Evolutionary conservation across 140 eudicot genomes (phyloP), one percentile per base, ranked within the genome.

Genomic region (Bidens hawaiensis): DNA sequence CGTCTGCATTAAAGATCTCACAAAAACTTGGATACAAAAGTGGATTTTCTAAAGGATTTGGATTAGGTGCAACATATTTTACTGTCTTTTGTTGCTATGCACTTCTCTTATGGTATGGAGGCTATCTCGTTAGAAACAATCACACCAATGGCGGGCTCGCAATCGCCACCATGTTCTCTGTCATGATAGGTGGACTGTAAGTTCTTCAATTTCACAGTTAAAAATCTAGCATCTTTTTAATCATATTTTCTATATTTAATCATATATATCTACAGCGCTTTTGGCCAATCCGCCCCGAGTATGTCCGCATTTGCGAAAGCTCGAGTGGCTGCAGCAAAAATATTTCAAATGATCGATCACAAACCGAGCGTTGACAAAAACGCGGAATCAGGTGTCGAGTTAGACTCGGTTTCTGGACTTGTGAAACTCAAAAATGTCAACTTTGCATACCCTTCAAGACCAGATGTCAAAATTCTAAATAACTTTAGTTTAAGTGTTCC

Each of bases 261-360:
- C 65, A 65, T 31, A 63, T 11, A 16, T 41, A 18, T 14, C 47
- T 9, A 42, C 76, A 90, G 96, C 36, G 94, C 88, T 21, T 64
- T 90, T 72, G 95, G 94, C 17, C 95, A 90, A 73, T 79, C 94
- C 46, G 95, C 94, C 19, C 95, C 97, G 22, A 90, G 90, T 73
- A 81, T 90, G 90, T 78, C 87, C n/a, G 90, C 95, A 70, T 90
- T 90, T 71, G 97, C 97, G 28, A 90, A 83, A 83, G 97, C 97
- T 1, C 75, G 87, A 77, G 94, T 83, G 21, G 95, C 97, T 17
- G 97, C 97, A 45, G 95, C 97, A 0, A 90, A 90, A 71, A 87
- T 87, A 62, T 87, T 83, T 62, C 77, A 60, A 17, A 82, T 84
- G 24, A 82, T 87, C 6, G 91, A 90, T 69, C 94, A 90, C 76